phyloP scores from a whole-genome alignment of 768 basidiomycete species.

The Mrakia gelida region DNA sequence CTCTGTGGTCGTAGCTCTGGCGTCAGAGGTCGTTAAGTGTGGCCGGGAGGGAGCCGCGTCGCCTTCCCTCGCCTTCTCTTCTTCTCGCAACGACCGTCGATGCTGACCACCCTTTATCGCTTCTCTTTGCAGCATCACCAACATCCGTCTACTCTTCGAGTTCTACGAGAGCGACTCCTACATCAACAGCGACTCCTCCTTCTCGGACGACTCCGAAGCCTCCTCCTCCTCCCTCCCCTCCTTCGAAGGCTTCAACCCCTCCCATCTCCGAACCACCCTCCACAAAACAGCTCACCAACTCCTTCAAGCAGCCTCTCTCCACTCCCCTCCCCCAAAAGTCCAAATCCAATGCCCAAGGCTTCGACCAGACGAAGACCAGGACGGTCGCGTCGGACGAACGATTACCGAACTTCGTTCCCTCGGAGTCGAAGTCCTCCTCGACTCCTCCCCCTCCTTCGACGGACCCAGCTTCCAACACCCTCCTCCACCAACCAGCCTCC shows the following conservation, averaged over 20 bases:
- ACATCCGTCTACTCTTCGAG: conserved; percentile 68
- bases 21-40: not conserved
- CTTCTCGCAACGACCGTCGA: too few species aligned
- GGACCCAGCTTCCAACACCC: conserved; percentile 5
- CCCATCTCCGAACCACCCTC: conserved; percentile 62
- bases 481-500: conserved; percentile 28
- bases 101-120: not conserved
- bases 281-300: conserved; percentile 67
- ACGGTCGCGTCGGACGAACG: conserved; percentile 50
- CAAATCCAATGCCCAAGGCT: conserved; percentile 69
- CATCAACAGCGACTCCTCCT: conserved; percentile 53
- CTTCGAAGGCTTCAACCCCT: conserved; percentile 41
- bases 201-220: conserved; percentile 45
- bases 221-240: not conserved
- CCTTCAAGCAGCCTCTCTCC: conserved; percentile 58
- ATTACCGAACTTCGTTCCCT: conserved; percentile 56
- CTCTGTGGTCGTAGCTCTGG: too few species aligned
- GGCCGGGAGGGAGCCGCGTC: too few species aligned
- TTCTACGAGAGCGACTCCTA: conserved; percentile 82
- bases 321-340: conserved; percentile 39
- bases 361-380: conserved; percentile 36
- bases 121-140: conserved; percentile 59
- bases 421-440: conserved; percentile 61
- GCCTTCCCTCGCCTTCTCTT: not conserved
- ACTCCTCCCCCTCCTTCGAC: not conserved